phyloP scores from a whole-genome alignment of 2,329 filamentous ascomycete genomes.

The Sporothrix euskadiensis region DNA sequence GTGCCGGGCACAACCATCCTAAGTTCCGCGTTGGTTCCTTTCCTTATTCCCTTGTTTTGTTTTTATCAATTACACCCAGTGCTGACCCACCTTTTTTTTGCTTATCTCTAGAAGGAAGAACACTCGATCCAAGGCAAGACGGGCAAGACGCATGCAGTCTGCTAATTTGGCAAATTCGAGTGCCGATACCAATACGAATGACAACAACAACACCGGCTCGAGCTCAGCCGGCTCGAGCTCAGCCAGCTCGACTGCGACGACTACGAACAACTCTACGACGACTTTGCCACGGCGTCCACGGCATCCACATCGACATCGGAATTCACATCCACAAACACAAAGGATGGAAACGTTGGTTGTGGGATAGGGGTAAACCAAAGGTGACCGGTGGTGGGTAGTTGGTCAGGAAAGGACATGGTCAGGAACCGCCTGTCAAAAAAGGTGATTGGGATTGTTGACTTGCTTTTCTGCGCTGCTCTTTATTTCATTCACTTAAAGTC shows the following conservation, averaged over 20 bases:
- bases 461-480: background rate
- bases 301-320: background rate
- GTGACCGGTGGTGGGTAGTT: background rate
- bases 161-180: conserved; percentile 51
- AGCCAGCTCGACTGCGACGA: background rate
- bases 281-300: conserved; percentile 18
- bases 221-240: background rate
- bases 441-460: background rate
- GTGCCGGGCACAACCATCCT: conserved; percentile 55
- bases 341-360: background rate
- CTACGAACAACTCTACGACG: conserved; percentile 13
- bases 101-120: conserved; percentile 60
- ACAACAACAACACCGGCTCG: background rate
- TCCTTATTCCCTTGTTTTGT: background rate
- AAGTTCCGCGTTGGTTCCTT: conserved; percentile 49
- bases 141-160: conserved; percentile 86
- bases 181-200: too few relatives aligned
- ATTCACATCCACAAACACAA: background rate
- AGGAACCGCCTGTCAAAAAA: background rate
- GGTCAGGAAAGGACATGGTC: background rate
- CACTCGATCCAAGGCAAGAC: conserved; percentile 88
- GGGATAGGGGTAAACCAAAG: background rate
- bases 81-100: background rate
- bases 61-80: background rate
- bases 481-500: background rate